Percentiles rank a stretch among this genome's conserved stretches.
Conservation (phyloP, 345 rosid genomes). For the Arabidopsis arenosa region DNA sequence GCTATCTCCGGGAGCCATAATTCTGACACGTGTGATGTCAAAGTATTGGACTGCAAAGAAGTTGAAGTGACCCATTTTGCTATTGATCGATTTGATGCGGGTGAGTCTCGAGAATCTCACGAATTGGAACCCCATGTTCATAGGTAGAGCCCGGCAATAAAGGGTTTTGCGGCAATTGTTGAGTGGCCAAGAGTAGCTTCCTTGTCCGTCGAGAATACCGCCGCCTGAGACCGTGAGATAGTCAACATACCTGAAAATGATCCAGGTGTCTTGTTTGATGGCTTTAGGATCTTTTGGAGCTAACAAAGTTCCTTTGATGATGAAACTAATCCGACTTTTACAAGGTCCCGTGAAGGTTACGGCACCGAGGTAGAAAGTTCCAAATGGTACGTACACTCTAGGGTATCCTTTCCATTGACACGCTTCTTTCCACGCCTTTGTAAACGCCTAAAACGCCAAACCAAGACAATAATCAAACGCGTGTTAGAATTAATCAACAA, state of each 20-base stretch:
- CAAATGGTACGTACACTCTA: slow-evolving; percentile 37
- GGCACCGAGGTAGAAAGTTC: slow-evolving; percentile 38
- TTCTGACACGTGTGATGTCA: not conserved
- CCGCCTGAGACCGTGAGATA: slow-evolving; percentile 42
- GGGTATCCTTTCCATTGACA: slow-evolving; percentile 34
- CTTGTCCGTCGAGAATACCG: slow-evolving; percentile 43
- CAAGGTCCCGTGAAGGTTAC: slow-evolving; percentile 43
- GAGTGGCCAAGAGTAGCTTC: slow-evolving; percentile 34
- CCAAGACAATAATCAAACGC: not conserved
- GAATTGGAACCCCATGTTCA: slow-evolving; percentile 41
- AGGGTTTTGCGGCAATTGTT: slow-evolving; percentile 33
- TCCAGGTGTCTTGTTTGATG: slow-evolving; percentile 43
- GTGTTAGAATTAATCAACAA: not conserved
- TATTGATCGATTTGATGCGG: slow-evolving; percentile 37
- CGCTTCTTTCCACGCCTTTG: slow-evolving; percentile 45
- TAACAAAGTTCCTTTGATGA: slow-evolving; percentile 42
- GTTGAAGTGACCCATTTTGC: slow-evolving; percentile 46
- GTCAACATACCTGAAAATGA: slow-evolving; percentile 34
- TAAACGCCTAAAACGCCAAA: slow-evolving; percentile 35
- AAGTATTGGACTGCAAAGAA: slow-evolving; percentile 26
- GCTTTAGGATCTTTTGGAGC: slow-evolving; percentile 40
- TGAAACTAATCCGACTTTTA: slow-evolving; percentile 36
- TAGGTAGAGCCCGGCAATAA: slow-evolving; percentile 25
- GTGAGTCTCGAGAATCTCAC: slow-evolving; percentile 36
- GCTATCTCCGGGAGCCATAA: slow-evolving; percentile 40